These are phyloP conservation scores for Cordyceps tenuipes DNA, from an alignment of 2,329 filamentous ascomycete species.

Conservation along the genomic window DNA sequence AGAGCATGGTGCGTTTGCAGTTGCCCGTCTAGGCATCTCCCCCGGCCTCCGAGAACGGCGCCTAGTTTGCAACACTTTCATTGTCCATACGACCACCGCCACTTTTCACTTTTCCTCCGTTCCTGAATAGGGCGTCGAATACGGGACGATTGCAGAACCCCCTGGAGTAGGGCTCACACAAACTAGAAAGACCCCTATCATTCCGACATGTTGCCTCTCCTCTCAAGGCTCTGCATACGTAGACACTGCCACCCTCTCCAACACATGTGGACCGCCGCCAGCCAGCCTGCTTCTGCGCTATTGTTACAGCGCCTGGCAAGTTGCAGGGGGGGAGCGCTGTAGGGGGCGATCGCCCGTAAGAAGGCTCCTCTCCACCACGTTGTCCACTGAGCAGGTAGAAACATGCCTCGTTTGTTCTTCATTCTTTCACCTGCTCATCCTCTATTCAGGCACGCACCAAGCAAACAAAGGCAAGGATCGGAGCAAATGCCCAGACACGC, in stretches of 20 bases:
- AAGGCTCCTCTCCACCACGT: not conserved
- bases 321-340: not conserved
- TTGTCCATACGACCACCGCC: not conserved
- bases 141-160: too few species aligned
- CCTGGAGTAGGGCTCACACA: too few species aligned
- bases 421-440: not conserved
- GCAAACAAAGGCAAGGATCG: not conserved
- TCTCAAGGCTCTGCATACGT: too few species aligned
- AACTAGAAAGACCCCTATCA: not conserved
- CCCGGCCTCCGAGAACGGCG: not conserved
- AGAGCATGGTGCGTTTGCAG: not conserved
- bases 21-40: not conserved
- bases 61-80: too few species aligned
- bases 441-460: not conserved
- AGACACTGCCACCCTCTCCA: too few species aligned
- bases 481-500: not conserved
- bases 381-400: too few species aligned
- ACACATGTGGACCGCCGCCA: constrained; percentile 2
- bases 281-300: constrained; percentile 3
- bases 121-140: too few species aligned
- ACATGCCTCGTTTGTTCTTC: not conserved
- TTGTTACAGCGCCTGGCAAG: not conserved
- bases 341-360: not conserved
- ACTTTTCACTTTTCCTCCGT: not conserved
- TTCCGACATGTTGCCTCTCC: too few species aligned